A percentile compares a stretch with the other conserved stretches of the same genome.
phyloP scores from a whole-genome alignment of 2,329 filamentous ascomycete genomes.

The Calonectria leucothoes region DNA sequence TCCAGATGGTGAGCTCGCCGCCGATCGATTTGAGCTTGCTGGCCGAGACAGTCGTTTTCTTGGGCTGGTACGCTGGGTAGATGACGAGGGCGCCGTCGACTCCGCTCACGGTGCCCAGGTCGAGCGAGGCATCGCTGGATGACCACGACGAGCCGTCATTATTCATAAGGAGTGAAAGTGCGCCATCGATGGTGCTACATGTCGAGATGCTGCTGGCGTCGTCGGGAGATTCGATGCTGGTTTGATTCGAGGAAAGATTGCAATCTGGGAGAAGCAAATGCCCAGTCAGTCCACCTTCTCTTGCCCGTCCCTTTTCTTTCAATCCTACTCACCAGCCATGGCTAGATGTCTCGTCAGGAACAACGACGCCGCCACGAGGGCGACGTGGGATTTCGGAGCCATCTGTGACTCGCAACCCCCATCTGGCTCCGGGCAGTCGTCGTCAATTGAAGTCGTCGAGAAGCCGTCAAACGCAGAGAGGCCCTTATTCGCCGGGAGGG shows the following conservation, averaged over 20 bases:
- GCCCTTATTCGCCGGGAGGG: background rate
- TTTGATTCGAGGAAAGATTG: slow-evolving; percentile 42
- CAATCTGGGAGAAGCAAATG: slow-evolving; percentile 33
- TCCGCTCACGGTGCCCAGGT: slow-evolving; percentile 37
- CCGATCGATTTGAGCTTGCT: slow-evolving; percentile 35
- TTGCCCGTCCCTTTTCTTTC: background rate
- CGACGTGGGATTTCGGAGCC: slow-evolving; percentile 39
- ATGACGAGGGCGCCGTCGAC: slow-evolving; percentile 40
- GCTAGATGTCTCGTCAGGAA: slow-evolving; percentile 34
- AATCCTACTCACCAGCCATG: slow-evolving; percentile 34
- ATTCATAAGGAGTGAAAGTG: slow-evolving; percentile 41
- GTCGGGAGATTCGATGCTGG: slow-evolving; percentile 38
- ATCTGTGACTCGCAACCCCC: slow-evolving; percentile 36
- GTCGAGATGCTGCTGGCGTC: slow-evolving; percentile 34
- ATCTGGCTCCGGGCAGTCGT: slow-evolving; percentile 23
- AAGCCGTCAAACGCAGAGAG: slow-evolving; percentile 13
- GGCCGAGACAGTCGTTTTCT: slow-evolving; percentile 38
- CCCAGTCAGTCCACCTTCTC: background rate
- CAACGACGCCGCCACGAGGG: slow-evolving; percentile 38
- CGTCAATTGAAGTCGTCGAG: slow-evolving; percentile 7
- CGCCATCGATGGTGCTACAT: slow-evolving; percentile 41
- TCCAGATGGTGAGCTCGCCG: slow-evolving; percentile 39
- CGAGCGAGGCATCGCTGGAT: slow-evolving; percentile 35
- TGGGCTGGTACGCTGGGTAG: slow-evolving; percentile 37
- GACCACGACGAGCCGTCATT: slow-evolving; percentile 38